Evolutionary conservation across 2,329 filamentous ascomycete species (phyloP), one percentile per base, ranked within the genome.

Genomic region (Cercospora nicotianae): DNA sequence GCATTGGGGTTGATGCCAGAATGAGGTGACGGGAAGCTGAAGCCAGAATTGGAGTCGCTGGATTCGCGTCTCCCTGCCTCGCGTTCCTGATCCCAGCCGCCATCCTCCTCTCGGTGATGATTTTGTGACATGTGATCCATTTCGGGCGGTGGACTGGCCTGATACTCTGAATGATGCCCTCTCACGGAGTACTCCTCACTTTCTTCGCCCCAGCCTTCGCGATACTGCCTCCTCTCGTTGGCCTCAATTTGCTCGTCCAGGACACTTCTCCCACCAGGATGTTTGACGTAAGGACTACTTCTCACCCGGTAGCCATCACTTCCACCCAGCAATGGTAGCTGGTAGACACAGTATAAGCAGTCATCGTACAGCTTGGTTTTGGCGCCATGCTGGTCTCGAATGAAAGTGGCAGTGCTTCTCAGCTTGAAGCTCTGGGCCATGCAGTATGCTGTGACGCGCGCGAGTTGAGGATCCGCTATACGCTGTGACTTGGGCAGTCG

Each of bases 301-400:
- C 92, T 88, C 28, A 99, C 84, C 28, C 95, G 86, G 79, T 94
- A 97, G 1, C 95, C 94, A 60, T 96, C 93, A 58, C 85, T 88
- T 1, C 94, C 95, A 2, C 92, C 91, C 64, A 98, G 84, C 16
- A 99, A 82, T 5, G 95, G 95, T 31, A 97, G 83, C 77, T 97
- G 94, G 79, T 99, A 99, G 59, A 97, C 94, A 28, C 90, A 92
- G 78, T 99, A 99, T 26, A 99, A 83, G 77, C 95, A 99, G 79
- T 99, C 95, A 79, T 99, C 95, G 80, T 99, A 99, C 5, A 98
- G 85, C 81, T 99, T 99, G 13, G 94, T 96, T 80, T 93, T 91
- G 0, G 94, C 94, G 33, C 91, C 90, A 81, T 99, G 95, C 75
- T 90, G 90, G 71, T 92, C 91, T 74, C 91, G 90, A 69, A 97